These are phyloP conservation scores for Huntiella moniliformis DNA, from an alignment of 2,329 filamentous ascomycete species.

Conservation along the genomic window DNA sequence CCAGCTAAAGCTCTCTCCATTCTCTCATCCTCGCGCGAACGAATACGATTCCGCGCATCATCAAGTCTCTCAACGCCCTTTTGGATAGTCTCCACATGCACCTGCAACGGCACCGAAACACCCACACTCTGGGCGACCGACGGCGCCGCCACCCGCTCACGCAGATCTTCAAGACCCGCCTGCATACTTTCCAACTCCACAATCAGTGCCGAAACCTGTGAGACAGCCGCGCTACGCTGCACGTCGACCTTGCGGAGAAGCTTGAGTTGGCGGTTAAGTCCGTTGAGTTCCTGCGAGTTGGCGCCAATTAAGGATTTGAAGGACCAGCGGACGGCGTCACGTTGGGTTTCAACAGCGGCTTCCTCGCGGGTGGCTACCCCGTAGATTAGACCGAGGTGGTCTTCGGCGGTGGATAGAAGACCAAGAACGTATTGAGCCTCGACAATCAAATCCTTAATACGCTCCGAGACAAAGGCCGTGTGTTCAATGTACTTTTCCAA, in stretches of 20 bases:
- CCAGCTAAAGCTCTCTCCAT: constrained; percentile 32
- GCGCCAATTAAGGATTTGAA: constrained; percentile 61
- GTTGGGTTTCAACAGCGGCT: constrained; percentile 35
- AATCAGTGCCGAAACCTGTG: constrained; percentile 50
- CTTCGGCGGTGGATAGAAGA: constrained; percentile 48
- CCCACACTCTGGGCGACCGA: constrained; percentile 35
- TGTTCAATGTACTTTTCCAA: constrained; percentile 60
- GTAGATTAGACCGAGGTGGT: constrained; percentile 49
- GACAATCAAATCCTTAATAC: constrained; percentile 47
- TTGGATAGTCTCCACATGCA: constrained; percentile 60
- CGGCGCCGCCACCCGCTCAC: constrained; percentile 50
- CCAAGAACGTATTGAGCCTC: constrained; percentile 50
- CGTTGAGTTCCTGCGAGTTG: constrained; percentile 40
- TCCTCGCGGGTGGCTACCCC: constrained; percentile 48
- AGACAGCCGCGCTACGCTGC: constrained; percentile 47
- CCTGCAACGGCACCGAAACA: constrained; percentile 38
- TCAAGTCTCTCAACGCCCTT: constrained; percentile 55
- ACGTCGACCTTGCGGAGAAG: constrained; percentile 46
- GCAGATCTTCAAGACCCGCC: constrained; percentile 49
- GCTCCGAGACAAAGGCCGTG: constrained; percentile 48
- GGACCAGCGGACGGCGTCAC: constrained; percentile 46
- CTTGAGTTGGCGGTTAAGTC: constrained; percentile 42
- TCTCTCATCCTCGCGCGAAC: constrained; percentile 39
- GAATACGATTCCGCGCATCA: constrained; percentile 38
- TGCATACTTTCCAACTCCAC: constrained; percentile 58